Percentiles rank a stretch among this genome's conserved stretches.
phyloP scores from a whole-genome alignment of 1,284 basidiomycete genomes.

The Rugosomyces carneus region DNA sequence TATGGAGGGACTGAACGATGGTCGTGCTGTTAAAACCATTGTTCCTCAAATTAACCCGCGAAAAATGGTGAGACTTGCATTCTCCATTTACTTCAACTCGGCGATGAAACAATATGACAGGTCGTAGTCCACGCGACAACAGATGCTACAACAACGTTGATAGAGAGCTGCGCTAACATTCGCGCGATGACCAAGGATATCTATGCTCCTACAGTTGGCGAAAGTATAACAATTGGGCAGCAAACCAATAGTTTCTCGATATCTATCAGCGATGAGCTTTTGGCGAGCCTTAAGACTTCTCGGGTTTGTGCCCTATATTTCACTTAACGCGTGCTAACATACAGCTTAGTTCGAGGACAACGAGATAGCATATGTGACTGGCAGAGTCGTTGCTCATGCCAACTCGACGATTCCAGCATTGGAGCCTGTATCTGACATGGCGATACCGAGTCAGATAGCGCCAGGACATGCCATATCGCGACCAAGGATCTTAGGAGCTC shows the following conservation, averaged over 20 bases:
- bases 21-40: slow-evolving; percentile 94
- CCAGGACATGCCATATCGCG: slow-evolving; percentile 20
- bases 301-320: slow-evolving; percentile 48
- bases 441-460: slow-evolving; percentile 22
- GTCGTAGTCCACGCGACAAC: slow-evolving; percentile 80
- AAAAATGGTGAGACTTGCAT: slow-evolving; percentile 62
- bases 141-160: slow-evolving; percentile 63
- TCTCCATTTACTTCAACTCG: not conserved
- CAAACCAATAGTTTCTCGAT: slow-evolving; percentile 94
- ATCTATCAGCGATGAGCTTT: slow-evolving; percentile 84
- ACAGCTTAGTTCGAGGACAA: slow-evolving; percentile 86
- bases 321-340: not conserved
- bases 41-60: slow-evolving; percentile 95
- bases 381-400: slow-evolving; percentile 75
- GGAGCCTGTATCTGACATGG: slow-evolving; percentile 43
- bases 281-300: slow-evolving; percentile 81
- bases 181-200: slow-evolving; percentile 89
- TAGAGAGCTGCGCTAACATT: slow-evolving; percentile 76
- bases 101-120: slow-evolving; percentile 35
- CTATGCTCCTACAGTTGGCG: slow-evolving; percentile 68
- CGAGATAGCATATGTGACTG: slow-evolving; percentile 88
- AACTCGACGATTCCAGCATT: slow-evolving; percentile 72
- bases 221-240: slow-evolving; percentile 87
- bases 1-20: slow-evolving; percentile 94
- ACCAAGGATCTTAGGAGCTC: slow-evolving; percentile 51